These are phyloP conservation scores for Jamesozyma hellenica DNA, from an alignment of 805 yeast species.

Conservation along the genomic window DNA sequence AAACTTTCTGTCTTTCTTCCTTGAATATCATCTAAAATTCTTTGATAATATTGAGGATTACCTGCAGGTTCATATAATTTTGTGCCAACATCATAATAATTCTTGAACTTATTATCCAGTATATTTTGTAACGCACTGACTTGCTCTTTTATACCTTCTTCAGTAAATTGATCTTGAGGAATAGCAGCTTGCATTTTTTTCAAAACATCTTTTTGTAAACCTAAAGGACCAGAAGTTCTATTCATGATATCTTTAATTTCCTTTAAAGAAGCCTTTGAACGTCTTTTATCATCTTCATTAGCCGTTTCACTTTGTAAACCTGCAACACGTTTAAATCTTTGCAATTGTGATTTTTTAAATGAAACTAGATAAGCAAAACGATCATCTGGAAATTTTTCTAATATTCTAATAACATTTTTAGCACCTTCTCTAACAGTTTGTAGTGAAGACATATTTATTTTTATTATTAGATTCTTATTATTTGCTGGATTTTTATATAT, in stretches of 20 bases:
- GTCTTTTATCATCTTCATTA: constrained; percentile 28
- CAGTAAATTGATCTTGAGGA: constrained; percentile 42
- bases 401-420: constrained; percentile 44
- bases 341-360: constrained; percentile 57
- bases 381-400: constrained; percentile 61
- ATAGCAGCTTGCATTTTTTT: constrained; percentile 34
- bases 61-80: constrained; percentile 74
- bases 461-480: too few relatives aligned
- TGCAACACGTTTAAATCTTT: constrained; percentile 43
- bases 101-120: constrained; percentile 50
- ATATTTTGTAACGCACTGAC: constrained; percentile 47
- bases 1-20: constrained; percentile 63
- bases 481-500: too few relatives aligned
- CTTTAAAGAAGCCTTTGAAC: constrained; percentile 30
- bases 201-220: constrained; percentile 39
- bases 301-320: constrained; percentile 30
- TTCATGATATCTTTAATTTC: constrained; percentile 32
- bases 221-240: constrained; percentile 33
- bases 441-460: constrained; percentile 13
- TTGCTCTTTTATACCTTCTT: constrained; percentile 42
- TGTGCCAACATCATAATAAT: constrained; percentile 54
- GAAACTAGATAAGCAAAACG: constrained; percentile 58
- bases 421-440: constrained; percentile 41
- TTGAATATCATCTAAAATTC: constrained; percentile 58
- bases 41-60: constrained; percentile 65